Conservation (phyloP, 805 yeast genomes). For the Yarrowia yakushimensis region DNA sequence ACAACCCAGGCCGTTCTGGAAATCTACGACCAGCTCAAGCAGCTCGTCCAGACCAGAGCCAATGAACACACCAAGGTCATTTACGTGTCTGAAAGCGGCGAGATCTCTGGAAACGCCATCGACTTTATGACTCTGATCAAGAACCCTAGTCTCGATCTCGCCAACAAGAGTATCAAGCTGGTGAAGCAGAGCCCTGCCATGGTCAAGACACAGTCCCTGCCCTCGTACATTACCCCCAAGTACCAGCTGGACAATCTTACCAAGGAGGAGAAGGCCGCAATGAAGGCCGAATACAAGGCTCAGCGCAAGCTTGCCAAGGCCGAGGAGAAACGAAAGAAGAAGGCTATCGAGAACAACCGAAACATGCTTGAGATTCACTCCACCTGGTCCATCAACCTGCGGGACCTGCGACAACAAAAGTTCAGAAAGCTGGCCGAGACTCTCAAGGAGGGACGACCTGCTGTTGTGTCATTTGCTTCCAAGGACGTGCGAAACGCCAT, state of each 20-base stretch:
- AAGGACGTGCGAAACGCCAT: not conserved
- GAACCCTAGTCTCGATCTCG: not conserved
- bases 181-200: slow-evolving; percentile 13
- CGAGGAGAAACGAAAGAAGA: slow-evolving; percentile 6
- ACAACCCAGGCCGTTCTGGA: not conserved
- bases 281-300: slow-evolving; percentile 15
- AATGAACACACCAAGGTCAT: not conserved
- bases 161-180: not conserved
- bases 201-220: slow-evolving; percentile 12
- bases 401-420: slow-evolving; percentile 14
- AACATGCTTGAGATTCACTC: slow-evolving; percentile 12
- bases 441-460: slow-evolving; percentile 21
- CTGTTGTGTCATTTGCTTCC: slow-evolving; percentile 18
- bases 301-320: slow-evolving; percentile 18
- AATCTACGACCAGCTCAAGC: not conserved
- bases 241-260: slow-evolving; percentile 7
- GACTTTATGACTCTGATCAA: not conserved
- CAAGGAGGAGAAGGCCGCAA: slow-evolving; percentile 2
- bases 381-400: slow-evolving; percentile 12
- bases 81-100: slow-evolving; percentile 1
- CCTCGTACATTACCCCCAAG: slow-evolving; percentile 6
- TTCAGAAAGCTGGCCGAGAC: slow-evolving; percentile 19
- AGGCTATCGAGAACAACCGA: slow-evolving; percentile 12
- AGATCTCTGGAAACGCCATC: not conserved
- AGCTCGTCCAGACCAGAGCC: not conserved